Evolutionary conservation across 495 filamentous ascomycete genomes (phyloP).

Genomic region (Aspergillus sclerotiicarbonarius): DNA sequence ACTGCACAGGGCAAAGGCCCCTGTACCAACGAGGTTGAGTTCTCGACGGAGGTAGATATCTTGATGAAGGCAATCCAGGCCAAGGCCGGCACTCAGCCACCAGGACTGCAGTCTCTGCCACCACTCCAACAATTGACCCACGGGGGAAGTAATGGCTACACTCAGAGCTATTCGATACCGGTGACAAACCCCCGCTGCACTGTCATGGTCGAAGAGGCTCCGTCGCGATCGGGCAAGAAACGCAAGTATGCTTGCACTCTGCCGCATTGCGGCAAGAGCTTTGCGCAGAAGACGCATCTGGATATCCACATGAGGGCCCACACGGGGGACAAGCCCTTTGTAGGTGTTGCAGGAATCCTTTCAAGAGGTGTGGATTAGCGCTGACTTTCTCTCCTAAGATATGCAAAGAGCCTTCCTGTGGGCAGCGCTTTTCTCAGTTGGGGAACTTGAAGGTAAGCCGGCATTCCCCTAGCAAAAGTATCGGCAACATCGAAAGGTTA

Average conservation of each 20-base stretch:
- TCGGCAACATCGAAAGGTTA: not conserved
- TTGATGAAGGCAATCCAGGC: slow-evolving; percentile 90
- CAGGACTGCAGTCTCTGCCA: slow-evolving; percentile 33
- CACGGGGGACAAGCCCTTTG: slow-evolving; percentile 88
- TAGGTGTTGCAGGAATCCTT: slow-evolving; percentile 45
- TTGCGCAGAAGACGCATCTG: slow-evolving; percentile 89
- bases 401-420: slow-evolving; percentile 73
- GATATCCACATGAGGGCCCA: slow-evolving; percentile 90
- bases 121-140: slow-evolving; percentile 35
- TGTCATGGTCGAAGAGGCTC: slow-evolving; percentile 28
- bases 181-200: slow-evolving; percentile 23
- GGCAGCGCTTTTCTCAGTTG: slow-evolving; percentile 79
- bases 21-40: slow-evolving; percentile 48
- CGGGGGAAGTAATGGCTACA: slow-evolving; percentile 21
- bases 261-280: slow-evolving; percentile 74
- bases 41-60: slow-evolving; percentile 82
- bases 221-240: slow-evolving; percentile 37
- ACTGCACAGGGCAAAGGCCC: slow-evolving; percentile 19
- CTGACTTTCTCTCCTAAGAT: slow-evolving; percentile 43
- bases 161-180: slow-evolving; percentile 28
- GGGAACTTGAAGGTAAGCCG: slow-evolving; percentile 78
- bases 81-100: slow-evolving; percentile 42
- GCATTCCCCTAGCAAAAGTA: not conserved
- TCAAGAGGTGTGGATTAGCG: not conserved
- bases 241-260: slow-evolving; percentile 71